phyloP scores from a whole-genome alignment of 2,329 filamentous ascomycete species.

The Fusarium concolor region DNA sequence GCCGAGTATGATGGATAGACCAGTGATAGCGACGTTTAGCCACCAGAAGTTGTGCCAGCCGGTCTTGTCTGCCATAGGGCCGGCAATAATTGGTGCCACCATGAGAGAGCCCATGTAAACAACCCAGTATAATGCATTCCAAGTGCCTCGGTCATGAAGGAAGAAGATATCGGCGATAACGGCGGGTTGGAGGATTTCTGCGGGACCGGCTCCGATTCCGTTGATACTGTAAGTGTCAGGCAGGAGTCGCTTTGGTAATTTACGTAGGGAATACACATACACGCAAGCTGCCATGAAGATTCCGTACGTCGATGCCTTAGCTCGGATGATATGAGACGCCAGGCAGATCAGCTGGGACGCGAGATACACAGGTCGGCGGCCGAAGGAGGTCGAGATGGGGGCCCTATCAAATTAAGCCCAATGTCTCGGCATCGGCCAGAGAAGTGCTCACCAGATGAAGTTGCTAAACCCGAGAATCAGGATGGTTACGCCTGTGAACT shows the following conservation, averaged over 20 bases:
- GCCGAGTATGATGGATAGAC: not conserved
- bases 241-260: accelerated
- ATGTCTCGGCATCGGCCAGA: accelerated
- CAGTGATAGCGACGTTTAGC: not conserved
- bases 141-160: constrained; percentile 33
- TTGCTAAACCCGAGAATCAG: constrained; percentile 3
- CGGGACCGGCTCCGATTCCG: constrained; percentile 26
- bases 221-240: not conserved
- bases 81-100: constrained; percentile 6
- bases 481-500: constrained; percentile 10
- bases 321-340: not conserved
- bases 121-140: constrained; percentile 36
- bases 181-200: constrained; percentile 27
- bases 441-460: not conserved
- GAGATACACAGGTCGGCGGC: constrained; percentile 2
- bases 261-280: not conserved
- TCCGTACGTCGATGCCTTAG: constrained; percentile 7
- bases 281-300: constrained; percentile 12
- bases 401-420: not conserved
- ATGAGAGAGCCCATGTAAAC: constrained; percentile 24
- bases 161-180: constrained; percentile 38
- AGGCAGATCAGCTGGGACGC: constrained; percentile 11
- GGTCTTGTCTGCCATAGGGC: not conserved
- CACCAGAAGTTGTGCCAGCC: constrained; percentile 20
- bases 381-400: not conserved